Evolutionary conservation across 495 filamentous ascomycete genomes (phyloP), one percentile per base, ranked within the genome.

Genomic region (Lasiosphaeria ovina): DNA sequence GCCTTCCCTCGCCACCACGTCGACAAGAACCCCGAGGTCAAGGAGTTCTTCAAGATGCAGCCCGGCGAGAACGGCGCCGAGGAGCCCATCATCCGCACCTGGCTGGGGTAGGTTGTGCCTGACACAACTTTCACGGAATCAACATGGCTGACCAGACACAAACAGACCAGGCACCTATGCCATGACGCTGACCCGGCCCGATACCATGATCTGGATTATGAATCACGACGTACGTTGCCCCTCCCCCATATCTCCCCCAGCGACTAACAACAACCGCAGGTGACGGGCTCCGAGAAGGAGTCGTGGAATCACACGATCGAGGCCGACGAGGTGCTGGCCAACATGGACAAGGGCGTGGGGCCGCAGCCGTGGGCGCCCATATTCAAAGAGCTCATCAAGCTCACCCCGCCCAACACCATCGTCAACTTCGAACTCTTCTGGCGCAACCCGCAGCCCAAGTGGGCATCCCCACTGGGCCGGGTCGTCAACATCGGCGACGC

Each of bases 391-490:
- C 74, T 88, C 36, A 75, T 88, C 33, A 78, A 77, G 60, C 75
- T 80, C n/a, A 85, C 81, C 0, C 86, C 84, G 3, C 66, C 77
- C 52, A 71, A 76, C 54, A 77, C 74, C 10, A 76, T 87, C n/a
- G 79, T 90, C 44, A 84, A 90, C 64, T 90, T 83, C 74, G 86
- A 87, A 62, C 78, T 90, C 7, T 80, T 89, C 16, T 87, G 83
- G 74, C 78, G 87, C 47, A 78, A 89, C 63, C 86, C 85, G 9
- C 78, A 85, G 24, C 83, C 84, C 4, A 79, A 75, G 4, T 91
- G 87, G 87, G 74, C 82, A 0, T 86, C 82, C n/a, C 73, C 77
- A 10, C 76, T 78, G 4, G 83, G 77, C n/a, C 81, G 80, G 9
- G 83, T 88, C 3, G 77, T 83, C 40, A 76, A 86, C 48, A 74